phyloP scores from a whole-genome alignment of 2,329 filamentous ascomycete species.

The Colletotrichum camelliae region DNA sequence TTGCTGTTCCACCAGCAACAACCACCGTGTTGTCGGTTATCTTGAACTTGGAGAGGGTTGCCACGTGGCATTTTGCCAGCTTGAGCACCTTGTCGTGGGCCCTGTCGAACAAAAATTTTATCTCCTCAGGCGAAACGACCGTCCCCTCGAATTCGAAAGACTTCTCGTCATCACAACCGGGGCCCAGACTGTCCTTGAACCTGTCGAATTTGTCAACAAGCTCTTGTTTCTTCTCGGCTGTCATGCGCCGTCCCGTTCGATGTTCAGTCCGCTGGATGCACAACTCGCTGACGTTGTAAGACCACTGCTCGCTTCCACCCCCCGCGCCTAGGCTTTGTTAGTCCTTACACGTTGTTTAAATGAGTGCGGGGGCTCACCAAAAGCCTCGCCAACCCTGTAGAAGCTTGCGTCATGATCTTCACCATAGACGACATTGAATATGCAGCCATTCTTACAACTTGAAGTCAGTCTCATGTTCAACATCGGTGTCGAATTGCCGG shows the following conservation, averaged over 20 bases:
- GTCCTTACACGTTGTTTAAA: neutral
- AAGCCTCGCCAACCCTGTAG: neutral
- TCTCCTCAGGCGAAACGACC: neutral
- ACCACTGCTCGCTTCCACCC: slow-evolving; percentile 13
- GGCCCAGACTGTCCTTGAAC: neutral
- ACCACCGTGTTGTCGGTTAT: neutral
- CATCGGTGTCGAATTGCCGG: neutral
- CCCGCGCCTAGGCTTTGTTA: neutral
- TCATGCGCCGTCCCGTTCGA: neutral
- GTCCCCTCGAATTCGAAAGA: neutral
- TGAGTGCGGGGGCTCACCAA: neutral
- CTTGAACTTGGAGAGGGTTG: neutral
- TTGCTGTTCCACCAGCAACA: neutral
- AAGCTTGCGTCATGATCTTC: neutral
- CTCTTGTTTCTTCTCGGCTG: neutral
- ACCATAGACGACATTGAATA: neutral
- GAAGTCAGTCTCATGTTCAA: neutral
- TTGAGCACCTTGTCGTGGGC: neutral
- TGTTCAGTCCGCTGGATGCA: neutral
- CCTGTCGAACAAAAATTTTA: neutral
- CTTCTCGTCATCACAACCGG: neutral
- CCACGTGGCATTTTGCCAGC: neutral
- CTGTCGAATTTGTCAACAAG: neutral
- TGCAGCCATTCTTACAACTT: neutral
- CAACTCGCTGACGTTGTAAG: neutral